Percentiles rank a stretch among this genome's conserved stretches.
Conservation (phyloP, 352 stramenopile genomes). For the Globisporangium rhizosaccharum region DNA sequence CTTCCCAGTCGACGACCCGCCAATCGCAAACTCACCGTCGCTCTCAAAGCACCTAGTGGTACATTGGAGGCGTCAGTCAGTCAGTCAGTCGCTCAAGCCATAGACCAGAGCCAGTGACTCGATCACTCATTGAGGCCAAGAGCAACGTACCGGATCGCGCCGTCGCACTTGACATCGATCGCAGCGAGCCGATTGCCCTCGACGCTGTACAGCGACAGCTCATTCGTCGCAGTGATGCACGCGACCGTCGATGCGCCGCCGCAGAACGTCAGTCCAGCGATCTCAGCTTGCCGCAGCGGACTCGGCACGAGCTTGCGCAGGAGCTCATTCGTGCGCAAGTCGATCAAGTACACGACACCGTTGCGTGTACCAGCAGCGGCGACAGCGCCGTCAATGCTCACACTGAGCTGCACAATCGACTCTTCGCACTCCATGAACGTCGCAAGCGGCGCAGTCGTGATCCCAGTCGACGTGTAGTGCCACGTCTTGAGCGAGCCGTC, state of each 20-base stretch:
- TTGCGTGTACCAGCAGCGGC: constrained; percentile 60
- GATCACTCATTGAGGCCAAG: neutral
- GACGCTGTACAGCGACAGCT: constrained; percentile 59
- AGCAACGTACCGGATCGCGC: constrained; percentile 41
- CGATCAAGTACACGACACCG: constrained; percentile 64
- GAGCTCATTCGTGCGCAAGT: constrained; percentile 60
- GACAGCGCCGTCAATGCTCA: constrained; percentile 56
- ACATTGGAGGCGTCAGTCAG: no score
- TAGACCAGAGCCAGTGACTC: no score
- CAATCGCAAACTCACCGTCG: constrained; percentile 72
- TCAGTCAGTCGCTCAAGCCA: no score
- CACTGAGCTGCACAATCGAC: constrained; percentile 54
- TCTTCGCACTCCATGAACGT: constrained; percentile 79
- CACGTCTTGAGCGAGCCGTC: constrained; percentile 79
- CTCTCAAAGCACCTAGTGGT: constrained; percentile 55
- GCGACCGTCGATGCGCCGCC: constrained; percentile 41
- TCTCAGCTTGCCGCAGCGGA: constrained; percentile 46
- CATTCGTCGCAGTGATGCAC: constrained; percentile 65
- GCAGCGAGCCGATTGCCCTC: constrained; percentile 55
- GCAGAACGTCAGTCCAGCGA: constrained; percentile 62
- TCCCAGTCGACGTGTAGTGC: constrained; percentile 65
- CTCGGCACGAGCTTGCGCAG: constrained; percentile 57
- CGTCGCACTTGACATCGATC: constrained; percentile 56
- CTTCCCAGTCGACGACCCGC: constrained; percentile 67
- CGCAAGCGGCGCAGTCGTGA: constrained; percentile 53